These are phyloP conservation scores for Camillea tinctor DNA, from an alignment of 2,329 filamentous ascomycete genomes.

Conservation along the genomic window DNA sequence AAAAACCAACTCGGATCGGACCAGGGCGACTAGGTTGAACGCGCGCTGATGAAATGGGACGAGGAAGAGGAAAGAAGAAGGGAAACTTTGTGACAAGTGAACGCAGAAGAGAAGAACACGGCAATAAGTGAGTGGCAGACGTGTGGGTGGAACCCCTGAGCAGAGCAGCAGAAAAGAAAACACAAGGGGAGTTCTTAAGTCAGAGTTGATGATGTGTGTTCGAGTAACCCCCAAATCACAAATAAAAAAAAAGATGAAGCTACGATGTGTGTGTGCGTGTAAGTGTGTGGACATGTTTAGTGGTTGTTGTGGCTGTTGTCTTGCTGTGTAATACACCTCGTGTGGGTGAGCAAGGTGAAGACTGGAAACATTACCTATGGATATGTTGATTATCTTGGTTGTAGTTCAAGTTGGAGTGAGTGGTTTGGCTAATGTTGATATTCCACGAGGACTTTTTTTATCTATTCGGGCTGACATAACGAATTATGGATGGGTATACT, in stretches of 20 bases:
- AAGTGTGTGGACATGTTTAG: too few relatives aligned
- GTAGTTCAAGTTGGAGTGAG: too few relatives aligned
- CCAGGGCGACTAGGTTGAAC: background rate
- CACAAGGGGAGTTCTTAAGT: background rate
- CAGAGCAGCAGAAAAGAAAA: background rate
- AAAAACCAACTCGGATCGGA: background rate
- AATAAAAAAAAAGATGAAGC: background rate
- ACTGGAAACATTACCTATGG: too few relatives aligned
- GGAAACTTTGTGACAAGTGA: background rate
- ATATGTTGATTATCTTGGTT: too few relatives aligned
- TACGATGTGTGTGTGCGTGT: background rate
- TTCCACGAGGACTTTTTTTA: too few relatives aligned
- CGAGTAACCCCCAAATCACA: background rate
- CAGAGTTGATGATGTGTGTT: background rate
- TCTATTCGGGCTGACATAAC: too few relatives aligned
- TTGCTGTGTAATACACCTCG: too few relatives aligned
- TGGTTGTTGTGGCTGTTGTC: too few relatives aligned
- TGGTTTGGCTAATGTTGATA: too few relatives aligned
- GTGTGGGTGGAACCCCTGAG: background rate
- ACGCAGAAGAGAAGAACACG: background rate
- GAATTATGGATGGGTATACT: too few relatives aligned
- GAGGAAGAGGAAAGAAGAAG: background rate
- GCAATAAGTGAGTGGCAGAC: background rate
- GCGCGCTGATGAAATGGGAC: background rate
- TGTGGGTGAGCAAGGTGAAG: too few relatives aligned